Base-by-base conservation (phyloP, 2,329 filamentous ascomycete species). In the Fusarium sp. region DNA sequence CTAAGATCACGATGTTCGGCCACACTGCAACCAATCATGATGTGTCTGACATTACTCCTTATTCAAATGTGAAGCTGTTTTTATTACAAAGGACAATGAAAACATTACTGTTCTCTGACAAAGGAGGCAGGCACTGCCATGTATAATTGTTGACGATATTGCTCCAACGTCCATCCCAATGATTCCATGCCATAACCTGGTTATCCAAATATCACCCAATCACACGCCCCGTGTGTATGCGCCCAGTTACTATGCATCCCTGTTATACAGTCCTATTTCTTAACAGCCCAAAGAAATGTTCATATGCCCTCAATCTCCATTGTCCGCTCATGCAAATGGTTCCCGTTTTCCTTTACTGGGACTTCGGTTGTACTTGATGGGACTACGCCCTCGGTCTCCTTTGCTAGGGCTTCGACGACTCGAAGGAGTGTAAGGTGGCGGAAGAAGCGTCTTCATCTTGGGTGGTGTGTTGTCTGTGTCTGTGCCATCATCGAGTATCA, bases 391-490 rank as follows among this genome's bases (percentile, higher is more conserved):
- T 45, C 84, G 78, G 7, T 86, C 83, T 1, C 76, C 79, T 71
- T 87, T 88, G 63, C 77, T 83, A 0, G 84, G 84, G 68, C 79
- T 85, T 51, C 82, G 79, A 52, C 83, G 79, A 9, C 76, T 73
- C 9, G 81, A 82, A 6, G 86, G 84, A 4, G 83, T 84, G 59
- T 79, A 80, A 7, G 81, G 79, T 5, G 82, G 77, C n/a, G 79
- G 75, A 53, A 82, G 78, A 19, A 86, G 74, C 1, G 78, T 68
- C 58, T 78, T 82, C 54, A 80, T 75, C 37, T 77, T 78, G 7
- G 79, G 79, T 0, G 84, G 83, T 9, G 84, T 84, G 26, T 68
- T 82, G 55, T 88, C 86, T 5, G 84, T 86, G 40, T 87, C 86
- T 1, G 82, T 83, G 2, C 76, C 82, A 10, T 85, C 83, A 49